Evolutionary conservation across 176 grass and related monocot genomes (phyloP).

Genomic region (Zoysia japonica): DNA sequence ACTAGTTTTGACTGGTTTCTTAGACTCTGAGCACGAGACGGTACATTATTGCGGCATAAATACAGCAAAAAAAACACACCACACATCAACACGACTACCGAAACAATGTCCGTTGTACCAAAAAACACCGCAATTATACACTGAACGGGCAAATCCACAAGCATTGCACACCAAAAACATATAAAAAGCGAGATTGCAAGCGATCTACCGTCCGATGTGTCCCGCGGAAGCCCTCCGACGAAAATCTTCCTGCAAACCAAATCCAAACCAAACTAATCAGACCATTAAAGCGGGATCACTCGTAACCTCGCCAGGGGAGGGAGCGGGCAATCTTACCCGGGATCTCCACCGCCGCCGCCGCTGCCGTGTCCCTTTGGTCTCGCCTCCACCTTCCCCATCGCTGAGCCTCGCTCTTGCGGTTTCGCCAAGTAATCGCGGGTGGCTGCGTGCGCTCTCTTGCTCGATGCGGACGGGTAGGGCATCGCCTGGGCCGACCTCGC

Average conservation of each 20-base stretch:
- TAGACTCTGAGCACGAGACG: background rate
- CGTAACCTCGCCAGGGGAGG: background rate
- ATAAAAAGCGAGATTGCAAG: background rate
- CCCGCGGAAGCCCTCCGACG: slow-evolving; percentile 78
- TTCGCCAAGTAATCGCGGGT: background rate
- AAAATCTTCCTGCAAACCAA: slow-evolving; percentile 80
- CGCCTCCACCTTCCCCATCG: slow-evolving; percentile 43
- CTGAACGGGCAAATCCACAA: background rate
- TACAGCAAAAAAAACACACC: background rate
- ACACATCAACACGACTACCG: background rate
- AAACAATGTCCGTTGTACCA: background rate
- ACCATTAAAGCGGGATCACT: slow-evolving; percentile 1
- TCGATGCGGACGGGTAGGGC: background rate
- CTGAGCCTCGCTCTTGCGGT: background rate
- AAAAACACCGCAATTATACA: background rate
- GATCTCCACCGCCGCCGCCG: slow-evolving; percentile 25
- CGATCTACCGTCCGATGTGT: slow-evolving; percentile 57
- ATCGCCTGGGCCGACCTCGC: background rate
- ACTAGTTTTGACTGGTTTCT: too few relatives aligned
- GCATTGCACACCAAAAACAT: slow-evolving; percentile 1
- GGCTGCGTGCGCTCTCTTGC: background rate
- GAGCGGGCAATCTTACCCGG: slow-evolving; percentile 44
- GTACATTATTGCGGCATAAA: background rate
- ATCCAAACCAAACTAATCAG: slow-evolving; percentile 20
- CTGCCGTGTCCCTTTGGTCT: slow-evolving; percentile 50